Conservation (phyloP, 192 early-diverging fungal genomes). For the Chytriomyces confervae region DNA sequence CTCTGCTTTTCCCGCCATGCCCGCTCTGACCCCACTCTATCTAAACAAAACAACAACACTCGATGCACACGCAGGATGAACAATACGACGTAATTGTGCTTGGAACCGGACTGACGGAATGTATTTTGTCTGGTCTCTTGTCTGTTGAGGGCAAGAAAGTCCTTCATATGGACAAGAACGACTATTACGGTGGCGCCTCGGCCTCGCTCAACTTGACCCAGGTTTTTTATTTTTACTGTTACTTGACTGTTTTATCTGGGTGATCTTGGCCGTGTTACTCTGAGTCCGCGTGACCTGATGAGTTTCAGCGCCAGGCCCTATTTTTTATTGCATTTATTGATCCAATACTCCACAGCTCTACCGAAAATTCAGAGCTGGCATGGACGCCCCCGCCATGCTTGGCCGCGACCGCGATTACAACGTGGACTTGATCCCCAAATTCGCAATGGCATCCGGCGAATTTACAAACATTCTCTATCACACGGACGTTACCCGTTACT, state of each 20-base stretch:
- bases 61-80: constrained; percentile 48
- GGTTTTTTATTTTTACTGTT: constrained; percentile 52
- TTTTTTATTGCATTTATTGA: background rate
- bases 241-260: background rate
- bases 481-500: constrained; percentile 97
- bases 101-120: constrained; percentile 70
- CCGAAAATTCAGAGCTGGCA: constrained; percentile 59
- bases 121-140: constrained; percentile 67
- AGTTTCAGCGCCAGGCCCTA: background rate
- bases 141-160: constrained; percentile 73
- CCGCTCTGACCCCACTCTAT: too few species aligned
- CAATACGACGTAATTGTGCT: constrained; percentile 69
- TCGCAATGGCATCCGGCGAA: constrained; percentile 99
- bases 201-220: constrained; percentile 96
- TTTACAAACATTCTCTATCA: constrained; percentile 96
- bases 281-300: background rate
- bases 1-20: too few species aligned
- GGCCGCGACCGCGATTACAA: constrained; percentile 87
- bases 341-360: constrained; percentile 51
- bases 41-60: too few species aligned
- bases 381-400: constrained; percentile 52
- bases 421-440: constrained; percentile 99
- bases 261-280: background rate
- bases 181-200: constrained; percentile 96
- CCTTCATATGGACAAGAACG: constrained; percentile 75